These are phyloP conservation scores for Psidium guajava DNA, from an alignment of 345 rosid genomes.

Conservation along the genomic window DNA sequence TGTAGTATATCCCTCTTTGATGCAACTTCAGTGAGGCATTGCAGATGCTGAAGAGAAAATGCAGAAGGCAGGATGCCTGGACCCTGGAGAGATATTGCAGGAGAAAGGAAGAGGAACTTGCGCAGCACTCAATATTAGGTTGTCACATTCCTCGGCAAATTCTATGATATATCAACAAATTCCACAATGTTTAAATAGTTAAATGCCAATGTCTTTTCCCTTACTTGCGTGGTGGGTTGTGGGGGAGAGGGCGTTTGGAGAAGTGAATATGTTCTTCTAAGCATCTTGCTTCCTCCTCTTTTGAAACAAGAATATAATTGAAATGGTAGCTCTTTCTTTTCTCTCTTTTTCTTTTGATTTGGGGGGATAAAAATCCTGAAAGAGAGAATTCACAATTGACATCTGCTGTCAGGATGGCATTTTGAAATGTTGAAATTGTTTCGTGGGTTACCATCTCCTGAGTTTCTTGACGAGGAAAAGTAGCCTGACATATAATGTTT, in stretches of 20 bases:
- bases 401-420: not conserved
- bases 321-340: not conserved
- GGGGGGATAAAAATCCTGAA: not conserved
- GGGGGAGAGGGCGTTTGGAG: not conserved
- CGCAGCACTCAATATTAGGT: not conserved
- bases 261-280: not conserved
- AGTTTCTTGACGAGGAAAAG: not conserved
- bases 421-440: not conserved
- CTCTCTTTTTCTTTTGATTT: not conserved
- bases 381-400: not conserved
- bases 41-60: constrained; percentile 48
- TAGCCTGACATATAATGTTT: too few relatives aligned
- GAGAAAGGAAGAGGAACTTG: constrained; percentile 30
- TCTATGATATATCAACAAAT: not conserved
- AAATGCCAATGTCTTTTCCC: not conserved
- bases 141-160: too few relatives aligned
- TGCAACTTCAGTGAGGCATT: constrained; percentile 49
- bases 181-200: not conserved
- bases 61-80: constrained; percentile 42
- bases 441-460: not conserved
- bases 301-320: not conserved
- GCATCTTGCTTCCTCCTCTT: not conserved
- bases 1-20: constrained; percentile 51
- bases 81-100: constrained; percentile 44
- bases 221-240: not conserved